Percentiles rank a stretch among this genome's conserved stretches.
Evolutionary conservation across 2,329 filamentous ascomycete genomes (phyloP).

Genomic region (Chaetomium olivaceum): DNA sequence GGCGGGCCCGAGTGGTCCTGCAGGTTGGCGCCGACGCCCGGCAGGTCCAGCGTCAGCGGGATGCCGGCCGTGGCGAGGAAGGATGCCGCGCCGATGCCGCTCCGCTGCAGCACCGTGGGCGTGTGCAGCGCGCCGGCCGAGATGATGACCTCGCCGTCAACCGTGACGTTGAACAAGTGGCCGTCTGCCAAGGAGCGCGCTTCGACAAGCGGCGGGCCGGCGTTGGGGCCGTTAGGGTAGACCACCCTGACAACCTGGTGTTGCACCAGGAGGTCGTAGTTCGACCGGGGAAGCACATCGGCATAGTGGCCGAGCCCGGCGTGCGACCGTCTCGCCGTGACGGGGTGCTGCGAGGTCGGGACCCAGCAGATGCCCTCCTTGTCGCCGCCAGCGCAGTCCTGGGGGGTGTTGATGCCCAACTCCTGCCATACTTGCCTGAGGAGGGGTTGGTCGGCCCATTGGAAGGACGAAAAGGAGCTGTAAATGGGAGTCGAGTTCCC

Average conservation of each 20-base stretch:
- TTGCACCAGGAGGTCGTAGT: constrained; percentile 32
- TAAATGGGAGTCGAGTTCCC: constrained; percentile 38
- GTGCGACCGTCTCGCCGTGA: constrained; percentile 36
- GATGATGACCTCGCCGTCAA: constrained; percentile 42
- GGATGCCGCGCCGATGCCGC: constrained; percentile 42
- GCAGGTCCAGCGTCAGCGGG: constrained; percentile 53
- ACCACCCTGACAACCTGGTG: constrained; percentile 35
- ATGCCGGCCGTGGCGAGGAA: constrained; percentile 47
- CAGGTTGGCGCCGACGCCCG: constrained; percentile 57
- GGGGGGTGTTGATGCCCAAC: constrained; percentile 31
- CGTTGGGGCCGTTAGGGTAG: constrained; percentile 21
- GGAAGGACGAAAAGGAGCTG: constrained; percentile 38
- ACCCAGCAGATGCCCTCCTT: constrained; percentile 39
- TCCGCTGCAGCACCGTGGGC: constrained; percentile 46
- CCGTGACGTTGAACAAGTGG: constrained; percentile 24
- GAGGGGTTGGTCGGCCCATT: constrained; percentile 36
- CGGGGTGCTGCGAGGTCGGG: constrained; percentile 35
- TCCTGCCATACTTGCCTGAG: constrained; percentile 30
- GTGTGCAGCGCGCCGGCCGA: constrained; percentile 46
- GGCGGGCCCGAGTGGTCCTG: constrained; percentile 40
- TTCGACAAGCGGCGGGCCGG: constrained; percentile 26
- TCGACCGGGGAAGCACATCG: constrained; percentile 31
- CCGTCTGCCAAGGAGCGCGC: constrained; percentile 29
- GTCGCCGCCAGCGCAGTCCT: constrained; percentile 36
- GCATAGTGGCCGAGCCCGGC: constrained; percentile 38